Evolutionary conservation across 768 basidiomycete genomes (phyloP).

Genomic region (Candolleomyces aberdarensis): DNA sequence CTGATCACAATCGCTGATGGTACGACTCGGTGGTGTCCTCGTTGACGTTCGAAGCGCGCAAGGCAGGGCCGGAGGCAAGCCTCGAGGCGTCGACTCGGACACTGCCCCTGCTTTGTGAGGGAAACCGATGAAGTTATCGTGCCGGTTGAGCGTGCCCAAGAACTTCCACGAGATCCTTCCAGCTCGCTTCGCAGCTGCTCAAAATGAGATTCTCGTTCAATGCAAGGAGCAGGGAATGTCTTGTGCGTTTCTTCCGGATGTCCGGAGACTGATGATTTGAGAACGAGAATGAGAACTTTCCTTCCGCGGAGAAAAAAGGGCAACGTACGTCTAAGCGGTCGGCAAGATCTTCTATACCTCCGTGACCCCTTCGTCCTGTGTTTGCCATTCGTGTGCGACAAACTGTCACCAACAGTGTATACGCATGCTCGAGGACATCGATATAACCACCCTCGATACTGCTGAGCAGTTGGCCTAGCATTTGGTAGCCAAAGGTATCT

Average conservation of each 20-base stretch:
- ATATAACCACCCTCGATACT: not conserved
- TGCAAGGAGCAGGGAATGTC: conserved; percentile 42
- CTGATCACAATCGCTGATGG: too few species aligned
- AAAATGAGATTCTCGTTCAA: conserved; percentile 52
- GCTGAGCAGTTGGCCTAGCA: not conserved
- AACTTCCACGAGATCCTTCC: conserved; percentile 34
- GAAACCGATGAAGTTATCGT: not conserved
- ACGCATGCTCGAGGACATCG: not conserved
- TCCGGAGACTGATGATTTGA: conserved; percentile 32
- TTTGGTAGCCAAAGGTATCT: not conserved
- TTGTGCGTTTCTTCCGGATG: conserved; percentile 34
- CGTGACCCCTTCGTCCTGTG: conserved; percentile 23
- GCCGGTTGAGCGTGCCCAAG: not conserved
- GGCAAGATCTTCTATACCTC: conserved; percentile 25
- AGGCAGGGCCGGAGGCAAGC: too few species aligned
- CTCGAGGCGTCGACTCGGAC: not conserved
- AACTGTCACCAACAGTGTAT: conserved; percentile 22
- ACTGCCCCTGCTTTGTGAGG: not conserved
- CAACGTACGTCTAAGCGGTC: conserved; percentile 33
- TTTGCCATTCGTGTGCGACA: conserved; percentile 28
- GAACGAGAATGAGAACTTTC: not conserved
- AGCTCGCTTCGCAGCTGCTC: conserved; percentile 41
- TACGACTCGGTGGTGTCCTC: too few species aligned
- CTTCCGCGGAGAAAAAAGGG: not conserved
- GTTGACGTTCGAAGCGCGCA: too few species aligned